Percentiles rank a stretch among this genome's conserved stretches.
phyloP scores from a whole-genome alignment of 2,329 filamentous ascomycete species.

The Neospermospora avenae region DNA sequence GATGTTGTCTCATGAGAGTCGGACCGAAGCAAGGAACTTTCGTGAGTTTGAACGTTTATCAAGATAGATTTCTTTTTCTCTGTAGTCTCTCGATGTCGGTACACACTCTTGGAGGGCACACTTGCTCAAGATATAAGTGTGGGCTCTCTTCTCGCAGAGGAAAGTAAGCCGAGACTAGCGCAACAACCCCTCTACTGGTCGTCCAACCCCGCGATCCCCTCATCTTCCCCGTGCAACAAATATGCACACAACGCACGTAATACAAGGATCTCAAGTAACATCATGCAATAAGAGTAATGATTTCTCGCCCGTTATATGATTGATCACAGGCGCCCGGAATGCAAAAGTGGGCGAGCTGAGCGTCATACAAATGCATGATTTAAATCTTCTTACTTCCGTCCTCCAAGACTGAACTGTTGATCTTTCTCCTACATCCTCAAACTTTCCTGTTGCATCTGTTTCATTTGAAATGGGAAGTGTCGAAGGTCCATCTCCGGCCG shows the following conservation, averaged over 20 bases:
- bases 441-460: not conserved
- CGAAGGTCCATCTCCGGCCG: slow-evolving; percentile 1
- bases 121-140: not conserved
- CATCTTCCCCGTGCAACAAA: not conserved
- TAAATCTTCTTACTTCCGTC: not conserved
- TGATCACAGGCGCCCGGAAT: slow-evolving; percentile 3
- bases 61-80: too few relatives aligned
- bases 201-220: slow-evolving; percentile 7
- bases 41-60: too few relatives aligned
- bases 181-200: not conserved
- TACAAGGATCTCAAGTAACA: not conserved
- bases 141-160: not conserved
- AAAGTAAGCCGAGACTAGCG: slow-evolving; percentile 15
- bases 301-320: not conserved
- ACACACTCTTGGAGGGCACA: not conserved
- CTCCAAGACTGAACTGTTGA: not conserved
- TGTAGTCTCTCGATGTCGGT: too few relatives aligned
- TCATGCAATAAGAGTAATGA: not conserved
- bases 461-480: slow-evolving; percentile 21
- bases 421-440: not conserved
- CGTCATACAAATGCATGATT: not conserved
- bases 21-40: too few relatives aligned
- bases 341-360: not conserved
- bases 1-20: too few relatives aligned
- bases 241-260: not conserved